Percentiles rank a stretch among this genome's conserved stretches.
phyloP scores from a whole-genome alignment of 208 protist species.

The Trypanosoma caninum region DNA sequence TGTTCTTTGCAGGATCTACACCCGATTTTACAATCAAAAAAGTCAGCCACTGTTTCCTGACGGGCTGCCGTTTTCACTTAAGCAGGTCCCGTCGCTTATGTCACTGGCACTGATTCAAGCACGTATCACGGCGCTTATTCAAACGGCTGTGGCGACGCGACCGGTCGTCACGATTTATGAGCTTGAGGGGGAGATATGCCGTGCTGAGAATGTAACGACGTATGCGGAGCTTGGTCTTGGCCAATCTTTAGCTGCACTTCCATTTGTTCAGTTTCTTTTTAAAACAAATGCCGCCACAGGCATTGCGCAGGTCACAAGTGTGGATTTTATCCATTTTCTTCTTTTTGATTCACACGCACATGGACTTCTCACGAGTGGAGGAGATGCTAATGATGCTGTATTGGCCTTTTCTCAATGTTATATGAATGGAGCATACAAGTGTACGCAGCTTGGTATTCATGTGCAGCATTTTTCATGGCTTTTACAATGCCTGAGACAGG shows the following conservation, averaged over 20 bases:
- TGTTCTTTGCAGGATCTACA: constrained; percentile 19
- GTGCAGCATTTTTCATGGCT: constrained; percentile 67
- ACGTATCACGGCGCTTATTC: constrained; percentile 45
- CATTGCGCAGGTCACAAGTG: constrained; percentile 48
- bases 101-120: constrained; percentile 43
- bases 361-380: constrained; percentile 39
- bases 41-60: constrained; percentile 26
- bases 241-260: constrained; percentile 39
- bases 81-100: constrained; percentile 48
- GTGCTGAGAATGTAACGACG: constrained; percentile 35
- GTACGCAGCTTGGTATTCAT: constrained; percentile 67
- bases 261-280: constrained; percentile 74
- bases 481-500: constrained; percentile 37
- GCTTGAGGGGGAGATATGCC: constrained; percentile 62
- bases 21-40: constrained; percentile 16
- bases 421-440: constrained; percentile 18
- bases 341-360: constrained; percentile 34
- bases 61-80: constrained; percentile 50
- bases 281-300: constrained; percentile 23
- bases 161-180: constrained; percentile 81
- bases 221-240: constrained; percentile 71
- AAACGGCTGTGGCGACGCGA: constrained; percentile 54
- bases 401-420: constrained; percentile 60
- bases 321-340: constrained; percentile 56
- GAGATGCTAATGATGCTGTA: constrained; percentile 60